Percentiles rank a stretch among this genome's conserved stretches.
phyloP scores from a whole-genome alignment of 345 rosid species.

The Raphanus sativus region DNA sequence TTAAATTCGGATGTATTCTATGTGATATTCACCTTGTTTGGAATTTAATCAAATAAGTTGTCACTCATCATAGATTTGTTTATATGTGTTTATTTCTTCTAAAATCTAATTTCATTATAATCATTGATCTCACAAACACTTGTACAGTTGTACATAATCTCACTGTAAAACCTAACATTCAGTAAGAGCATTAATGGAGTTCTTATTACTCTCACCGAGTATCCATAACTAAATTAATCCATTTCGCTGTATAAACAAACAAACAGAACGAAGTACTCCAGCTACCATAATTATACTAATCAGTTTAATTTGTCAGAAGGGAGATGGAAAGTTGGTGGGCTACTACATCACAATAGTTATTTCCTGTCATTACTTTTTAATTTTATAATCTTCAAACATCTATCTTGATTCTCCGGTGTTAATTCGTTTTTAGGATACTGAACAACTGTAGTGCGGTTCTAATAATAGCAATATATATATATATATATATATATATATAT shows the following conservation, averaged over 20 bases:
- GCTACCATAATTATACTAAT: constrained; percentile 27
- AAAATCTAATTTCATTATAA: too few relatives aligned
- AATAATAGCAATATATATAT: too few relatives aligned
- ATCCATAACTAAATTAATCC: not conserved
- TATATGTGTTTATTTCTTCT: too few relatives aligned
- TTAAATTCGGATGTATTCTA: too few relatives aligned
- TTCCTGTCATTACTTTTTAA: constrained; percentile 16
- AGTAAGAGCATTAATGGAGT: not conserved
- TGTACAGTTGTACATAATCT: too few relatives aligned
- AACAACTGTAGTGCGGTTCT: too few relatives aligned
- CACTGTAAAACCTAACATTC: not conserved
- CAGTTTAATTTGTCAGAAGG: constrained; percentile 23
- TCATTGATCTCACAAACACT: too few relatives aligned
- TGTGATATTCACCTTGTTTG: too few relatives aligned
- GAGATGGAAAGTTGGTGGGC: constrained; percentile 32
- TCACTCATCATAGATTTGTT: too few relatives aligned
- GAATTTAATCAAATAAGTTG: too few relatives aligned
- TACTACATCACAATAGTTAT: constrained; percentile 32
- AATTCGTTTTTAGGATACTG: too few relatives aligned
- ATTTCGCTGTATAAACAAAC: not conserved
- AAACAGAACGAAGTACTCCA: constrained; percentile 8
- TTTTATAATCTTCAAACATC: not conserved
- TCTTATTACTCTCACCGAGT: not conserved
- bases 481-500: too few relatives aligned
- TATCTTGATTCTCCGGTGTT: constrained; percentile 25